phyloP scores from a whole-genome alignment of 2,329 filamentous ascomycete genomes.

The Pseudogymnoascus sp. region DNA sequence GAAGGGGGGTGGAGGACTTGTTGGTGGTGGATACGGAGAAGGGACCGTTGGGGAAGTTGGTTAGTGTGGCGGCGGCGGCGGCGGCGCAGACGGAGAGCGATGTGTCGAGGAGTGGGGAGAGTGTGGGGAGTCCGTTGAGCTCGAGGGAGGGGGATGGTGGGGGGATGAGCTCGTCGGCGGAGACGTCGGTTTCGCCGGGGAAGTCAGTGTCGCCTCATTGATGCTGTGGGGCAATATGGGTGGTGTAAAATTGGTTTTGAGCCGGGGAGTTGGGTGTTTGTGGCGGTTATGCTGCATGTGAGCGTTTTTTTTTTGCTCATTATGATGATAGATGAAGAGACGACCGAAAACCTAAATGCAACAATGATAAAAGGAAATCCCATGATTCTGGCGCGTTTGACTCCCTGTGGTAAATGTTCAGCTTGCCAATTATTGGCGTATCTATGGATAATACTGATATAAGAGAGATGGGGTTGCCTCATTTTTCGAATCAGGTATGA shows the following conservation, averaged over 20 bases:
- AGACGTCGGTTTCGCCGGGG: neutral
- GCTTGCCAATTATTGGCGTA: no score
- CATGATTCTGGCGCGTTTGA: no score
- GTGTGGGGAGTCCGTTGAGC: neutral
- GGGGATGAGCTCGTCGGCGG: neutral
- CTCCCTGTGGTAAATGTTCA: no score
- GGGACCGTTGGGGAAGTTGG: neutral
- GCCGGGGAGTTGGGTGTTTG: neutral
- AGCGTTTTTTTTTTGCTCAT: neutral
- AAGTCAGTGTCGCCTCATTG: neutral
- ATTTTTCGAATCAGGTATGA: no score
- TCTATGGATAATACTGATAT: no score
- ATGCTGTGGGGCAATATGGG: neutral
- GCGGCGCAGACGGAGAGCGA: neutral
- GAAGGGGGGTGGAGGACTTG: constrained; percentile 57
- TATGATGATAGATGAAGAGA: neutral
- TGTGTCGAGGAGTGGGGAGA: neutral
- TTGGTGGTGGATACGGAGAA: constrained; percentile 52
- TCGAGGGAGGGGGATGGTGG: neutral
- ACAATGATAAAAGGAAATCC: neutral
- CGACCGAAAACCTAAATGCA: neutral
- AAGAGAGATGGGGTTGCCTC: no score
- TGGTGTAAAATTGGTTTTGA: neutral
- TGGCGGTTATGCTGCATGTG: neutral
- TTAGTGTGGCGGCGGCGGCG: neutral